A percentile compares a stretch with the other conserved stretches of the same genome.
Conservation (phyloP, 495 filamentous ascomycete species). For the Aspergillus carlsbadensis region DNA sequence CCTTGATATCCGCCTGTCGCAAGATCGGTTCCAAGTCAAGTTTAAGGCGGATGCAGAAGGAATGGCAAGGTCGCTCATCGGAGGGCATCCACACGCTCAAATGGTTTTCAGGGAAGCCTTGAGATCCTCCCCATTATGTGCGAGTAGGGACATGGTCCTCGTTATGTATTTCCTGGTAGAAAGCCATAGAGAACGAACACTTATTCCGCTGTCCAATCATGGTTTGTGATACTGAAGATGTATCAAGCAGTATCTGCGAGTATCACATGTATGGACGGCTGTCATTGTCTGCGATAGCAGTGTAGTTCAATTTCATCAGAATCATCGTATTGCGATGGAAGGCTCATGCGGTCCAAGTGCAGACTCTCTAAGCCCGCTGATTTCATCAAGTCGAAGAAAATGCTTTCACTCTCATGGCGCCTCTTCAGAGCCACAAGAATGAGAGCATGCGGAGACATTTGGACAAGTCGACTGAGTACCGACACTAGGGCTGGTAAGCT, state of each 20-base stretch:
- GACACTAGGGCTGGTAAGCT: conserved; percentile 72
- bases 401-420: conserved; percentile 76
- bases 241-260: no score
- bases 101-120: conserved; percentile 4
- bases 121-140: no score
- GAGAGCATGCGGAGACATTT: conserved; percentile 48
- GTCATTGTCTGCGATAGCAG: conserved; percentile 32
- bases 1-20: background rate
- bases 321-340: conserved; percentile 60
- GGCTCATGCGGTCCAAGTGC: conserved; percentile 46
- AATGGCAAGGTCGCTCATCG: background rate
- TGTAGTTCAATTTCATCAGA: conserved; percentile 62
- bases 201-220: no score
- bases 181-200: no score
- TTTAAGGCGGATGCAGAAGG: background rate
- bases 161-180: no score
- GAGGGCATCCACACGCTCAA: background rate
- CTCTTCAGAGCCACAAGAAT: conserved; percentile 80
- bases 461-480: conserved; percentile 59
- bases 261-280: no score
- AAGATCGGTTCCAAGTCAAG: background rate
- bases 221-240: no score
- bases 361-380: conserved; percentile 50
- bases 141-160: no score
- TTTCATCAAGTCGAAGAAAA: conserved; percentile 77